Evolutionary conservation across 1,284 basidiomycete genomes (phyloP), one percentile per base, ranked within the genome.

Genomic region (Cutaneotrichosporon spelunceum): DNA sequence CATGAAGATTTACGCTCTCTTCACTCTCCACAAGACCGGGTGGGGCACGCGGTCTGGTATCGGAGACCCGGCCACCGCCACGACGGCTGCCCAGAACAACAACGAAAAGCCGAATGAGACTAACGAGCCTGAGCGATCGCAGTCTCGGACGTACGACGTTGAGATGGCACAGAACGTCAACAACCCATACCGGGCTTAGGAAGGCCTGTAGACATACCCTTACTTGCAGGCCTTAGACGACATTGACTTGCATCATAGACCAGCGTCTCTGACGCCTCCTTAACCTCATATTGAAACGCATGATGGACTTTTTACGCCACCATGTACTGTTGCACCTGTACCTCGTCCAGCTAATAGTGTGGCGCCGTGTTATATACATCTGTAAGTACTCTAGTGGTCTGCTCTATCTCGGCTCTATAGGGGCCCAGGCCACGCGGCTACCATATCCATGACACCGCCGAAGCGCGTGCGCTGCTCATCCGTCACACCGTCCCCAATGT

Each of bases 1-100:
- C 69, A 91, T 93, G 90, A 92, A 91, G 78, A 67, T 92, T 48
- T 92, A 92, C 75, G 89, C 90, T 27, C 79, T 90, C 26, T 87
- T 85, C 75, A 92, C 90, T 42, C 81, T 92, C 57, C 89, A 91
- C 78, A 88, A 91, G 86, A 92, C 90, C 73, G 90, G 87, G 62
- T 94, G 91, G 91, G 91, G 91, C 58, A 94, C 91, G 23, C 87
- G 91, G 75, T 84, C 90, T 9, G 91, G 91, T 81, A 90, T 94
- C 72, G 90, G 89, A 74, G 88, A 90, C 80, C 85, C 75, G 56
- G 72, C 73, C 14, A 75, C 71, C 3, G 72, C 75, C 34, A 73
- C 74, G 23, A 72, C 75, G 11, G 70, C 71, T 14, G 71, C 70
- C 11, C 66, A 69, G 61, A 70, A 73, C 60, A 71, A 71, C 66